Percentiles rank a stretch among this genome's conserved stretches.
Evolutionary conservation across 352 stramenopile species (phyloP).

Genomic region (Globisporangium nagaii): DNA sequence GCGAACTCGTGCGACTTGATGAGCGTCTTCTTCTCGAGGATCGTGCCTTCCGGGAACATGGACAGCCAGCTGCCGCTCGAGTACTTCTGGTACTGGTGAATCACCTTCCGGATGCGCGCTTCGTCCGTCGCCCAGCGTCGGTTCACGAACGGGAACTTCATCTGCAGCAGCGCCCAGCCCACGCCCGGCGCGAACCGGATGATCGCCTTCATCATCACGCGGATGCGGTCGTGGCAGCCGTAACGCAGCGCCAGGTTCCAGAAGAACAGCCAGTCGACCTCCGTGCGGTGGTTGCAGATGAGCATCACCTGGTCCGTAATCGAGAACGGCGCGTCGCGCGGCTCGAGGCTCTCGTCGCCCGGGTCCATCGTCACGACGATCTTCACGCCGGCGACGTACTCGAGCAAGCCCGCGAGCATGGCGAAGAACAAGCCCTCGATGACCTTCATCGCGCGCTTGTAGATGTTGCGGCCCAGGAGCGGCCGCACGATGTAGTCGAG

Average conservation of each 20-base stretch:
- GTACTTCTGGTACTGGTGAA: slow-evolving; percentile 49
- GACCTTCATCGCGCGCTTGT: slow-evolving; percentile 24
- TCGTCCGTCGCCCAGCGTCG: slow-evolving; percentile 69
- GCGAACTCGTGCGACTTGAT: slow-evolving; percentile 57
- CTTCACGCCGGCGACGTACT: slow-evolving; percentile 48
- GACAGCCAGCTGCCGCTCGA: slow-evolving; percentile 47
- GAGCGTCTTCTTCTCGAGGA: slow-evolving; percentile 64
- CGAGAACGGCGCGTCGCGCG: slow-evolving; percentile 25
- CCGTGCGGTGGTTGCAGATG: slow-evolving; percentile 73
- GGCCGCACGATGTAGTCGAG: slow-evolving; percentile 39
- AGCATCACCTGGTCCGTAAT: slow-evolving; percentile 45
- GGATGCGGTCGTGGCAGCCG: slow-evolving; percentile 59
- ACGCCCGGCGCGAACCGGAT: slow-evolving; percentile 56
- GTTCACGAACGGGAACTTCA: slow-evolving; percentile 71
- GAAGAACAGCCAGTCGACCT: slow-evolving; percentile 83
- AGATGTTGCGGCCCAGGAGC: slow-evolving; percentile 17
- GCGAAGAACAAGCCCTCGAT: slow-evolving; percentile 52
- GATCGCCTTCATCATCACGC: slow-evolving; percentile 74
- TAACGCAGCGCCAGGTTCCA: slow-evolving; percentile 69
- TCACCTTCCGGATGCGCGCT: slow-evolving; percentile 31
- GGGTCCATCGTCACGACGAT: slow-evolving; percentile 52
- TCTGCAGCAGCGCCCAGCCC: slow-evolving; percentile 62
- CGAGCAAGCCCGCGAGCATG: slow-evolving; percentile 53
- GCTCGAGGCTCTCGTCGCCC: slow-evolving; percentile 19
- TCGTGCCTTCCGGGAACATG: slow-evolving; percentile 81